Evolutionary conservation across 805 yeast genomes (phyloP), one percentile per base, ranked within the genome.

Genomic region (Zygosaccharomyces bailii): DNA sequence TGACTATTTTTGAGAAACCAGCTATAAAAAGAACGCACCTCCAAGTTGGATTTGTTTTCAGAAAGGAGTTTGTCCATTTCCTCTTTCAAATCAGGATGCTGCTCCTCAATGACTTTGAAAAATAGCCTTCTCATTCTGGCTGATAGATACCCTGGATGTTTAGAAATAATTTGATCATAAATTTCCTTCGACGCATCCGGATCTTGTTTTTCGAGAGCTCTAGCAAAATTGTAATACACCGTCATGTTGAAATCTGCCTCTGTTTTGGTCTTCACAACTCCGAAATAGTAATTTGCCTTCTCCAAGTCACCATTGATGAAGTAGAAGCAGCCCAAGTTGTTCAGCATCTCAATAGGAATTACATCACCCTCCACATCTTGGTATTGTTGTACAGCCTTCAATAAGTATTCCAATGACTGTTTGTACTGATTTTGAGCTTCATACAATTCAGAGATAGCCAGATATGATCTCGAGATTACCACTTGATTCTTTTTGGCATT

Each of bases 11-110:
- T 71, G 53, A 89, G 69, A 58, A 79, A 87, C 97, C 98, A 93
- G 24, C 95, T 93, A 62, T 85, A 87, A 54, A 93, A 85, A 0
- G 98, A 84, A 50, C 99, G 80, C 2, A 87, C 81, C 61, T 90
- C 96, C 48, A 88, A 67, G 57, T 87, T 78, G 7, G 79, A 76
- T 1, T 79, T 74, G 48, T 78, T 72, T 10, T 71, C 65, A 2
- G 68, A 65, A 40, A 91, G 65, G 4, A 93, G 67, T 2, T 68
- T 57, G 33, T 76, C 72, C 32, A 34, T 44, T 19, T 54, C 51
- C 19, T 73, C 72, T 19, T 71, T 70, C 32, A 37, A 37, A 37
- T 24, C 11, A 24, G 23, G 9, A 25, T 25, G 17, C 11, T 37
- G 23, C 41, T 75, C 72, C 2, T 76, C 70, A 24, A 80, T 63